Evolutionary conservation across 371 early-diverging fungal genomes (phyloP), one percentile per base, ranked within the genome.

Genomic region (Rhizomucor pusillus): DNA sequence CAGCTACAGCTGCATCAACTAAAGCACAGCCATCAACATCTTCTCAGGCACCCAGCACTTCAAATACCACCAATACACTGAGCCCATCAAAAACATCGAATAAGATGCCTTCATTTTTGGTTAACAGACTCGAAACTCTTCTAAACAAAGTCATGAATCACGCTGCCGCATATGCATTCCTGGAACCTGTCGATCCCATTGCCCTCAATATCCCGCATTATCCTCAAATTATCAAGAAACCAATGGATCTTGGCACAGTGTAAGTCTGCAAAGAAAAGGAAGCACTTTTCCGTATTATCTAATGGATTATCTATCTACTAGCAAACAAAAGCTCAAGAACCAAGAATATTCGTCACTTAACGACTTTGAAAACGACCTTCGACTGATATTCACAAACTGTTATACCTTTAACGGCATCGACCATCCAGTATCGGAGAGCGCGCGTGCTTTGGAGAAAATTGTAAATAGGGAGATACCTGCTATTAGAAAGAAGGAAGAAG

Each of bases 341-440:
- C 74, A 78, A 22, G 69, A 67, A 47, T 91, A 91, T 54, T 50
- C 61, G n/a, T 70, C 50, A 5, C 62, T 80, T 5, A 69, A 74
- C 34, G 81, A 85, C 35, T 88, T 91, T 60, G 84, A 85, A 25
- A 86, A 75, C 47, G 92, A 91, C 60, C 61, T 92, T 23, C 71
- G 84, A 6, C 62, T 90, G 54, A 88, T 95, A 59, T 80, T 92
- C 18, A 73, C 77, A 22, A 98, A 99, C 74, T 98, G 98, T 67
- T 89, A 81, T 56, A 69, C 72, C 5, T 99, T 93, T 65, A 99
- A 99, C 63, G 93, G 87, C 9, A 57, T 69, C 16, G 87, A 74
- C 29, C 84, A 90, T 39, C 69, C 80, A 0, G 79, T 92, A 11
- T 80, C 92, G 11, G 65, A 72, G 13, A 78, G 77, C 64, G 92